Conservation (phyloP, 305 asterid genomes). For the Solanum aculeatissimum region DNA sequence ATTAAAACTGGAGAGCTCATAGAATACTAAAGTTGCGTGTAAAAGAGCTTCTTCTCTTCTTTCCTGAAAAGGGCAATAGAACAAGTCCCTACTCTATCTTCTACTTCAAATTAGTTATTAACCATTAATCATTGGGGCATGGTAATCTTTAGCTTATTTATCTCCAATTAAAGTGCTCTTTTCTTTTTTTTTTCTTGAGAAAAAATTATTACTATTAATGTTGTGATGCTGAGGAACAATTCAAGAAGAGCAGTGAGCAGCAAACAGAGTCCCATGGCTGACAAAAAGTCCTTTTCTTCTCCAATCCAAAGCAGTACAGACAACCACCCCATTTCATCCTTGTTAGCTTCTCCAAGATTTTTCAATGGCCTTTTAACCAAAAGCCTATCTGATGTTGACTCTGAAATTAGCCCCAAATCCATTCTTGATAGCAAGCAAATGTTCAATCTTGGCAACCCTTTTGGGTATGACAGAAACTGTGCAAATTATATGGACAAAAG, state of each 20-base stretch:
- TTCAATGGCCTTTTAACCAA: conserved; percentile 45
- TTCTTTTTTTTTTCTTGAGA: neutral
- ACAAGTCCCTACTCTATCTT: neutral
- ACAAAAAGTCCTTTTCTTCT: conserved; percentile 20
- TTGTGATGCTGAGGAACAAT: neutral
- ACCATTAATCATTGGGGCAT: too few relatives aligned
- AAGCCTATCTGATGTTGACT: conserved; percentile 30
- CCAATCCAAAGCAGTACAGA: conserved; percentile 25
- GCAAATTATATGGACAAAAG: conserved; percentile 5
- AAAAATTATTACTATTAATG: neutral
- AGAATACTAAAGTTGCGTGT: neutral
- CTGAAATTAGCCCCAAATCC: conserved; percentile 52
- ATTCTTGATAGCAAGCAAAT: conserved; percentile 52
- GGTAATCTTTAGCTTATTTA: too few relatives aligned
- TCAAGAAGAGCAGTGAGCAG: neutral
- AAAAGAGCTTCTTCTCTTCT: neutral
- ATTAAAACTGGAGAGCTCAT: neutral
- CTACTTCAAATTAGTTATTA: neutral
- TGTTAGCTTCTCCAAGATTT: conserved; percentile 58
- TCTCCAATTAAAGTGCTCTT: too few relatives aligned
- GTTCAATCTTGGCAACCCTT: conserved; percentile 40
- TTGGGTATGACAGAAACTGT: conserved; percentile 30
- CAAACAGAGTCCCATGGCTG: conserved; percentile 51
- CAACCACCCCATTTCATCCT: conserved; percentile 38
- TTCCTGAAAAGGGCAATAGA: neutral